Base-by-base conservation (phyloP, 805 yeast genomes). In the Ogataea thermomethanolica region DNA sequence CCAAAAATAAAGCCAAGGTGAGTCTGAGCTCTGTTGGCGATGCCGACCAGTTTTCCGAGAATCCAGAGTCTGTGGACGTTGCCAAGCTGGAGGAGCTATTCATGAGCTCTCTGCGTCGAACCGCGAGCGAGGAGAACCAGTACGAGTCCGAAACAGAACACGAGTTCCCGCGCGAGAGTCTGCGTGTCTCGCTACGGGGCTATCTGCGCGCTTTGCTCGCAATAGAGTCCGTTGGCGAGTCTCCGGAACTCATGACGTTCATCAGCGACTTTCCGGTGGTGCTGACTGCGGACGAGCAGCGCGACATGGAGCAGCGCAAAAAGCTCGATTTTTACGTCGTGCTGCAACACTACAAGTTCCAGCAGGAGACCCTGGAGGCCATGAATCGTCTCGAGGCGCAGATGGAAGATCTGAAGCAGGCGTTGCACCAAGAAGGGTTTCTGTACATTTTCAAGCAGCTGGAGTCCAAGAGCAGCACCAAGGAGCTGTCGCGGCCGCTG, bases 131-230 rank as follows among this genome's bases (percentile, higher is more conserved):
- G 14, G 49, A 44, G 8, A 11, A 33, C 22, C 30, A 35, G n/a
- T 31, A 39, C 4, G 25, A 23, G 8, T 45, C 27, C 12, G 43
- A 44, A 8, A 41, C 45, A 13, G 43, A 47, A 13, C 45, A 43
- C 20, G 25, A 56, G 26, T 66, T 85, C 23, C 75, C 79, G 2
- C 72, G 95, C 22, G 98, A 91, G 58, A 81, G 79, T 48, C 73
- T 87, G 50, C 68, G 98, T 30, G 70, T 88, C 8, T 76, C 95
- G 0, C 67, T 91, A 32, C 69, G 97, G 33, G 85, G 88, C 0
- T 91, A 85, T 53, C 54, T 91, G 34, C 66, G 72, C 22, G 59
- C 70, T 1, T 60, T 90, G 12, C 54, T 75, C 8, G 65, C 71
- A 25, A 73, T 76, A 31, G 70, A 76, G 5, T 81, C 78, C 33